phyloP scores from a whole-genome alignment of 768 basidiomycete species.

The Pleurotus pulmonarius region DNA sequence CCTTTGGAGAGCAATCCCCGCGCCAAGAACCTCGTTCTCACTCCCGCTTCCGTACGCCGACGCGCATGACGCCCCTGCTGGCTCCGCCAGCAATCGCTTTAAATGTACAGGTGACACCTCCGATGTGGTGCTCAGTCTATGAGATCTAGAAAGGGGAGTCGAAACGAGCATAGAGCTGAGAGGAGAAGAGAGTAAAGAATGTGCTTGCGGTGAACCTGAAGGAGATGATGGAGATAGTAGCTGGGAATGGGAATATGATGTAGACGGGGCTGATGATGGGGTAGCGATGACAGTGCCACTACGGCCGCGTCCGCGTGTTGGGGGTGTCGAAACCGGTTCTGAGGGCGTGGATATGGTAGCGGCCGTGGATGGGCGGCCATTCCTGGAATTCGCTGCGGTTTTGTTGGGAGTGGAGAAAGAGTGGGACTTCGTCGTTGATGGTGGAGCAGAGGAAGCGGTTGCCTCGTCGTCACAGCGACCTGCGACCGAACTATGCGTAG shows the following conservation, averaged over 20 bases:
- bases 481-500: neutral
- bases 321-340: neutral
- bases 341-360: neutral
- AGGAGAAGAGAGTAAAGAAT: neutral
- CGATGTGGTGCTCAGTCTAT: conserved; percentile 4
- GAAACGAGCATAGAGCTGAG: conserved; percentile 3
- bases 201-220: neutral
- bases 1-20: neutral
- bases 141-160: neutral
- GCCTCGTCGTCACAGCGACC: no score
- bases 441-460: neutral
- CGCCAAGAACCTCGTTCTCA: neutral
- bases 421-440: neutral
- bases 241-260: neutral
- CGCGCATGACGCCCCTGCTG: conserved; percentile 12
- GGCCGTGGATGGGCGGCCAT: neutral
- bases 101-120: conserved; percentile 16
- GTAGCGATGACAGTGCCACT: neutral
- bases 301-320: neutral
- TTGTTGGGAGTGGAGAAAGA: neutral
- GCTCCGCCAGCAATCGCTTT: conserved; percentile 32
- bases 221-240: neutral
- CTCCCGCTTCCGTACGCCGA: neutral
- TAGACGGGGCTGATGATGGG: neutral
- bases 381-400: neutral